Conservation (phyloP, 2,329 filamentous ascomycete species). For the Colletotrichum chrysophilum region DNA sequence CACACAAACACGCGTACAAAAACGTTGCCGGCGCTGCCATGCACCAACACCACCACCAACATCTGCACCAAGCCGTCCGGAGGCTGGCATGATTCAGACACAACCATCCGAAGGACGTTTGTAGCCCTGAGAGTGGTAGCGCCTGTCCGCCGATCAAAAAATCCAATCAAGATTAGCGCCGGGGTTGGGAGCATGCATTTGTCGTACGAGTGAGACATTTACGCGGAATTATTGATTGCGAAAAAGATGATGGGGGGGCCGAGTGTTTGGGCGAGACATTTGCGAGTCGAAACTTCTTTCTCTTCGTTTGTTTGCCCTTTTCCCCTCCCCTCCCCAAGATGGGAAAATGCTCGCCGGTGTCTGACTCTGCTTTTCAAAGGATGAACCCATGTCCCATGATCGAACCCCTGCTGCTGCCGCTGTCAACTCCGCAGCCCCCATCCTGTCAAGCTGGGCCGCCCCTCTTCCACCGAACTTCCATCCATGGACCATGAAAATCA, state of each 20-base stretch:
- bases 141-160: not conserved
- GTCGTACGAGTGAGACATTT: constrained; percentile 4
- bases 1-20: not conserved
- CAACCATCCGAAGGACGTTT: not conserved
- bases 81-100: not conserved
- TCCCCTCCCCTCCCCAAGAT: not conserved
- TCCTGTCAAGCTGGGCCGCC: not conserved
- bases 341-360: not conserved
- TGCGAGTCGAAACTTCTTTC: not conserved
- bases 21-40: not conserved
- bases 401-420: not conserved
- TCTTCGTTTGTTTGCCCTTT: not conserved
- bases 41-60: not conserved
- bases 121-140: not conserved
- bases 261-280: not conserved
- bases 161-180: not conserved
- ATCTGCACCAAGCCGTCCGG: not conserved
- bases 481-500: not conserved
- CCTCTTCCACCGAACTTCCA: not conserved
- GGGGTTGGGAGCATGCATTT: not conserved
- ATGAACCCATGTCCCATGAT: not conserved
- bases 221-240: not conserved
- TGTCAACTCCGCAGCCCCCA: not conserved
- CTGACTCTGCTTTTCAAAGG: not conserved
- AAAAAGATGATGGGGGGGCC: not conserved